These are phyloP conservation scores for Diospyros kaki DNA, from an alignment of 148 eudicot genomes.

Conservation along the genomic window DNA sequence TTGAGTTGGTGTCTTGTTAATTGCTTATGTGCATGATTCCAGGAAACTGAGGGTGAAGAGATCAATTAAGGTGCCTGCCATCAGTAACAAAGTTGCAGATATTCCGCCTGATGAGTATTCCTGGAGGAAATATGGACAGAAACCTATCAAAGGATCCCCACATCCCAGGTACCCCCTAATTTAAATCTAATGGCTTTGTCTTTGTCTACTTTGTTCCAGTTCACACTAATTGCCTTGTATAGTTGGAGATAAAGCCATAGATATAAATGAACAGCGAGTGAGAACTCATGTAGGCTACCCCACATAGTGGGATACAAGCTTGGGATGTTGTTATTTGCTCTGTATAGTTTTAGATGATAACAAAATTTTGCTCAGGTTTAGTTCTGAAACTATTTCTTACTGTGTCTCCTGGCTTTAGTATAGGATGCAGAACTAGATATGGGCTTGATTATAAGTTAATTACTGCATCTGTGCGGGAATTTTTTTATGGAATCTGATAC, in stretches of 20 bases:
- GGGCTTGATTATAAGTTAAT: no score
- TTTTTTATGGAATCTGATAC: no score
- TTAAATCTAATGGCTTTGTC: background rate
- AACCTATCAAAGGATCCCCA: slow-evolving; percentile 65
- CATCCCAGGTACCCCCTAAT: slow-evolving; percentile 41
- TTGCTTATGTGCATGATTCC: slow-evolving; percentile 10
- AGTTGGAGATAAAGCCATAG: no score
- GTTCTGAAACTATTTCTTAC: background rate
- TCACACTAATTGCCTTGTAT: no score
- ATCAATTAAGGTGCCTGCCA: slow-evolving; percentile 52
- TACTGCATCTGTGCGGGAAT: no score
- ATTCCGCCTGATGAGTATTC: slow-evolving; percentile 56
- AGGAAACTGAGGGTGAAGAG: slow-evolving; percentile 57
- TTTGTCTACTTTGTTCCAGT: no score
- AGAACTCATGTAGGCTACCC: no score
- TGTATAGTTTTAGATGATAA: background rate
- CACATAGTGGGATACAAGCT: no score
- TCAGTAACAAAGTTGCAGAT: slow-evolving; percentile 56
- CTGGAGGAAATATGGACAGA: slow-evolving; percentile 67
- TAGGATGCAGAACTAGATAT: no score
- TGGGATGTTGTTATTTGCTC: no score
- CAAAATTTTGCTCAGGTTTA: background rate
- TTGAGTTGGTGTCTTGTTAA: background rate
- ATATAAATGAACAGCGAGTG: no score
- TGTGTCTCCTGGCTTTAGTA: no score